Evolutionary conservation across 371 early-diverging fungal genomes (phyloP).

Genomic region (Syncephalastrum contaminatum): DNA sequence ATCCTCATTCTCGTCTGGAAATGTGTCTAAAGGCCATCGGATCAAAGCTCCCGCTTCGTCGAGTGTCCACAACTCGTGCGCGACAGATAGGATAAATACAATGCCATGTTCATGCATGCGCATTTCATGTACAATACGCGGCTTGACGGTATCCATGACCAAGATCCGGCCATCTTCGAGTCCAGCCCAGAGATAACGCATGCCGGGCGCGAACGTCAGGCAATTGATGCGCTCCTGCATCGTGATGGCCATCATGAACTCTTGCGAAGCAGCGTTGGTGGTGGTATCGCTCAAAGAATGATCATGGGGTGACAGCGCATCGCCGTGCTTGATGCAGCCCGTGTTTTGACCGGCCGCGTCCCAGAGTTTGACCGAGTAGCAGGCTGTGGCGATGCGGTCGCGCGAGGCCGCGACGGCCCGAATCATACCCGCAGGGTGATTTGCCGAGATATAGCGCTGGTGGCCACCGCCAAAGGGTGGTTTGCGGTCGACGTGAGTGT

Average conservation of each 20-base stretch:
- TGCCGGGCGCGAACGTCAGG: conserved; percentile 44
- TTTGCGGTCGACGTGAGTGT: conserved; percentile 13
- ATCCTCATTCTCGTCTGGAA: not conserved
- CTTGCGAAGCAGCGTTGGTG: not conserved
- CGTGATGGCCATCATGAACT: not conserved
- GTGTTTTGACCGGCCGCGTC: conserved; percentile 5
- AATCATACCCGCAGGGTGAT: conserved; percentile 14
- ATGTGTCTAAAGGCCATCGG: conserved; percentile 53
- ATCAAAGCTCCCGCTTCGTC: conserved; percentile 72
- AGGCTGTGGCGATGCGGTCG: conserved; percentile 17
- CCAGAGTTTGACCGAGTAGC: conserved; percentile 17
- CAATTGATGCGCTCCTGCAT: conserved; percentile 2
- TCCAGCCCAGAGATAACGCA: conserved; percentile 61
- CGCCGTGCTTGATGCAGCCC: no score
- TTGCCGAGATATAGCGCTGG: not conserved
- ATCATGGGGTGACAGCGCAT: conserved; percentile 1
- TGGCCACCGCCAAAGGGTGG: conserved; percentile 12
- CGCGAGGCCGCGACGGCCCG: conserved; percentile 11
- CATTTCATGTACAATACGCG: conserved; percentile 35
- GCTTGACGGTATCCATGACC: conserved; percentile 54
- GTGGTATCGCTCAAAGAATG: not conserved
- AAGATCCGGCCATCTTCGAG: conserved; percentile 61
- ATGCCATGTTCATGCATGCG: conserved; percentile 33
- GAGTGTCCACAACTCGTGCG: conserved; percentile 68
- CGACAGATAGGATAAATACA: conserved; percentile 57